These are phyloP conservation scores for Leccinum rimulosum DNA, from an alignment of 768 basidiomycete species.

Conservation along the genomic window DNA sequence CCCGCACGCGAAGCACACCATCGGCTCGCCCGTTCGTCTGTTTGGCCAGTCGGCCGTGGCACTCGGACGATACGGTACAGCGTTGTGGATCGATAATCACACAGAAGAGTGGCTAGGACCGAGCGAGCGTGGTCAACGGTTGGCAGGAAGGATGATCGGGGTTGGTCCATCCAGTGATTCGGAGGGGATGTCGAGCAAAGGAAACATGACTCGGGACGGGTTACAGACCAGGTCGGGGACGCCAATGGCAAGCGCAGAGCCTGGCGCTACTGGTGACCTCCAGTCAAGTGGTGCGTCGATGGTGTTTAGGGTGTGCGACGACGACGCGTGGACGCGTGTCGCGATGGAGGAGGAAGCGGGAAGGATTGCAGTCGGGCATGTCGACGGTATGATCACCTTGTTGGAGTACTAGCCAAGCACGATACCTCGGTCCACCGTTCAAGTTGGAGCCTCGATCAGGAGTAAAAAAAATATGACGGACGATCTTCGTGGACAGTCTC, in stretches of 20 bases:
- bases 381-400: conserved; percentile 47
- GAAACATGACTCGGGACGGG: not conserved
- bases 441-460: too few species aligned
- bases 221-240: not conserved
- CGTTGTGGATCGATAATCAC: conserved; percentile 65
- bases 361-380: conserved; percentile 34
- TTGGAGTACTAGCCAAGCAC: conserved; percentile 42
- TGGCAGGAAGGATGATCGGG: conserved; percentile 41
- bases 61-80: conserved; percentile 58
- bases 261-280: too few species aligned
- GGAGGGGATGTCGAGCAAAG: not conserved
- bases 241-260: not conserved
- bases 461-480: too few species aligned
- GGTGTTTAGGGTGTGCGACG: conserved; percentile 44
- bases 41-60: conserved; percentile 53
- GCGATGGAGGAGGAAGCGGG: conserved; percentile 41
- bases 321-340: conserved; percentile 47
- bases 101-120: conserved; percentile 48
- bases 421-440: too few species aligned
- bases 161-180: not conserved
- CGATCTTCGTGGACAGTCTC: too few species aligned
- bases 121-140: conserved; percentile 53
- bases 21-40: conserved; percentile 56
- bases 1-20: conserved; percentile 34
- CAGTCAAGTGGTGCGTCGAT: conserved; percentile 22